Evolutionary conservation across 257 asterid species (phyloP).

Genomic region (Perilla frutescens): DNA sequence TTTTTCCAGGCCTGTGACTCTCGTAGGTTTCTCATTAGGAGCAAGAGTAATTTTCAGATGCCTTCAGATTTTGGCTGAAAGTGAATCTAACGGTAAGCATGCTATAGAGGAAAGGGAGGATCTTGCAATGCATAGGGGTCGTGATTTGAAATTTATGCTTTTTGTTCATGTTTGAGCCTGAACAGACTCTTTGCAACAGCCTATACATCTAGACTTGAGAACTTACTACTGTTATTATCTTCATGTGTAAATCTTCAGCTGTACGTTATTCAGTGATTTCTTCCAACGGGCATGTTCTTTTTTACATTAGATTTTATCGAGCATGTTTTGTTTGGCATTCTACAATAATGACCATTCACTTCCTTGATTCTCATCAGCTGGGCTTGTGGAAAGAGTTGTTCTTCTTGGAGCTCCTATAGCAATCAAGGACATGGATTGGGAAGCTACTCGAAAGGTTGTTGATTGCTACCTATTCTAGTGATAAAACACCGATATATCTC

Average conservation of each 20-base stretch:
- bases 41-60: constrained; percentile 92
- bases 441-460: constrained; percentile 83
- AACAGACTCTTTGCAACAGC: too few relatives aligned
- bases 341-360: constrained; percentile 17
- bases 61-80: constrained; percentile 80
- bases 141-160: neutral
- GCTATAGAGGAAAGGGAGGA: neutral
- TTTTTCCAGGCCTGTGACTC: constrained; percentile 93
- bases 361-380: constrained; percentile 55
- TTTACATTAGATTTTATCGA: neutral
- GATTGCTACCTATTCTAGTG: neutral
- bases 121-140: too few relatives aligned
- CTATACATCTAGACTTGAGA: neutral
- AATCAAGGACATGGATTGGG: constrained; percentile 84
- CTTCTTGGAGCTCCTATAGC: constrained; percentile 95
- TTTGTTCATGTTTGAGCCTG: neutral
- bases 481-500: neutral
- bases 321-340: neutral
- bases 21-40: constrained; percentile 95
- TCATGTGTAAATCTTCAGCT: neutral
- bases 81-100: constrained; percentile 59
- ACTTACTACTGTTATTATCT: neutral
- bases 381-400: constrained; percentile 89
- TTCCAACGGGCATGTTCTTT: neutral
- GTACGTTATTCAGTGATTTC: neutral